Conservation (phyloP, 2,329 filamentous ascomycete genomes). For the Fonsecaea monophora region DNA sequence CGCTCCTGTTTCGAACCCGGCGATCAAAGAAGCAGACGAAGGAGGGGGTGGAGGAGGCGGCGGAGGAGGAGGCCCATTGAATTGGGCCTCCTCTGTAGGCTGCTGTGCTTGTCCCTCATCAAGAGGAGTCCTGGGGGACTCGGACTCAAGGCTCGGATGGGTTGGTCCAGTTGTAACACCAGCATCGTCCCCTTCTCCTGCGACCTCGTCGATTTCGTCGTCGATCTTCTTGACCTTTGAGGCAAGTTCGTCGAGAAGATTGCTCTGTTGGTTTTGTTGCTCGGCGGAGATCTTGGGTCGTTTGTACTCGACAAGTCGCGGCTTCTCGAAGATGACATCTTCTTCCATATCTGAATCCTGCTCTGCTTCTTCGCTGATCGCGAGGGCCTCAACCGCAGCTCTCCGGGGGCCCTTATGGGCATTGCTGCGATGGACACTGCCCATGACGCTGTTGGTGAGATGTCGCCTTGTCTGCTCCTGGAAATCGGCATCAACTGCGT, state of each 20-base stretch:
- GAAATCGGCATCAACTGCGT: conserved; percentile 60
- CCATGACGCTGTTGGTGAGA: conserved; percentile 75
- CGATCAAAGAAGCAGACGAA: conserved; percentile 41
- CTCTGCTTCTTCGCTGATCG: conserved; percentile 52
- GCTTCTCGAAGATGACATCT: conserved; percentile 75
- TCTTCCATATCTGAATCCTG: conserved; percentile 65
- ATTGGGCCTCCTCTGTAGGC: conserved; percentile 60
- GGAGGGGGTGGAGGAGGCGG: conserved; percentile 46
- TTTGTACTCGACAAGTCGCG: conserved; percentile 78
- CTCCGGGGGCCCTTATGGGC: conserved; percentile 46
- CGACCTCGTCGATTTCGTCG: conserved; percentile 66
- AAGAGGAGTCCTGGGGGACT: conserved; percentile 70
- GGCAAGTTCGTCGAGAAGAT: conserved; percentile 73
- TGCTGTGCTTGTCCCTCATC: conserved; percentile 61
- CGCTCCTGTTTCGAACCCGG: conserved; percentile 52
- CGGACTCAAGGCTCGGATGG: conserved; percentile 75
- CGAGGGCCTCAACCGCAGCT: conserved; percentile 47
- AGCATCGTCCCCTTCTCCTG: conserved; percentile 54
- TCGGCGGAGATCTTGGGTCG: conserved; percentile 69
- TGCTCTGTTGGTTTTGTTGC: conserved; percentile 71
- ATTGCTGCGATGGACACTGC: conserved; percentile 69
- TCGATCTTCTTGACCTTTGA: conserved; percentile 76
- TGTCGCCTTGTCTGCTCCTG: conserved; percentile 64
- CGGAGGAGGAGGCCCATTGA: conserved; percentile 47
- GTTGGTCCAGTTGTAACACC: conserved; percentile 76